A percentile compares a stretch with the other conserved stretches of the same genome.
Evolutionary conservation across 192 early-diverging fungal genomes (phyloP).

Genomic region (Coemansia sp.): DNA sequence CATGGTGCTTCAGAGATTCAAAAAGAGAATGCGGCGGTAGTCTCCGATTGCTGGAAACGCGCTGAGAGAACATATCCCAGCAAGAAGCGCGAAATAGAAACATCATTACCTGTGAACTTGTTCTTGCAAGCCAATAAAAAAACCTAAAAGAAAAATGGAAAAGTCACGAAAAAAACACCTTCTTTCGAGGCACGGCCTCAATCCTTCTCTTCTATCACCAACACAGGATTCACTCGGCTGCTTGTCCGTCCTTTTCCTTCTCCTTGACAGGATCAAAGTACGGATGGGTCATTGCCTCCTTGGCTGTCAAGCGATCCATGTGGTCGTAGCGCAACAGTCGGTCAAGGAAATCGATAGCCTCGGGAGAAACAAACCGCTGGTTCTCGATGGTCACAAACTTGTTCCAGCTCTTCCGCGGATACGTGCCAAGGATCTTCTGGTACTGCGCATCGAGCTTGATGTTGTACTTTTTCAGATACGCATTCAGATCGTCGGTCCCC

Average conservation of each 20-base stretch:
- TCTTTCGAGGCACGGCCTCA: neutral
- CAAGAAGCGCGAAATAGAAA: conserved; percentile 2
- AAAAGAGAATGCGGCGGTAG: conserved; percentile 76
- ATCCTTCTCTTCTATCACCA: neutral
- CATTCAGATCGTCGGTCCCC: conserved; percentile 92
- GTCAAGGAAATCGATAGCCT: conserved; percentile 89
- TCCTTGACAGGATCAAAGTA: conserved; percentile 68
- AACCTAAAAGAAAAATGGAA: neutral
- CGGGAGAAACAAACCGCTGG: conserved; percentile 75
- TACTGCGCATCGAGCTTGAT: conserved; percentile 89
- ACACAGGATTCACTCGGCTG: neutral
- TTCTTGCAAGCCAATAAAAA: neutral
- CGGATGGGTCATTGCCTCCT: conserved; percentile 87
- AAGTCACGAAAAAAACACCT: neutral
- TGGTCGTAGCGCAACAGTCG: conserved; percentile 91
- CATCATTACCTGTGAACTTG: neutral
- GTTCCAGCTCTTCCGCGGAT: conserved; percentile 84
- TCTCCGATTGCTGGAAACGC: neutral
- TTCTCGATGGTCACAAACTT: conserved; percentile 85
- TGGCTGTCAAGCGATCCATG: conserved; percentile 81
- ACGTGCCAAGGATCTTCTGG: conserved; percentile 89
- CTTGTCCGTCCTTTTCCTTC: conserved; percentile 27
- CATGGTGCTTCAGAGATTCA: conserved; percentile 77
- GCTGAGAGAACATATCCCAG: neutral
- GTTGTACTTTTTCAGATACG: conserved; percentile 94